phyloP scores from a whole-genome alignment of 805 yeast genomes.

The Cyberlindnera maritima region DNA sequence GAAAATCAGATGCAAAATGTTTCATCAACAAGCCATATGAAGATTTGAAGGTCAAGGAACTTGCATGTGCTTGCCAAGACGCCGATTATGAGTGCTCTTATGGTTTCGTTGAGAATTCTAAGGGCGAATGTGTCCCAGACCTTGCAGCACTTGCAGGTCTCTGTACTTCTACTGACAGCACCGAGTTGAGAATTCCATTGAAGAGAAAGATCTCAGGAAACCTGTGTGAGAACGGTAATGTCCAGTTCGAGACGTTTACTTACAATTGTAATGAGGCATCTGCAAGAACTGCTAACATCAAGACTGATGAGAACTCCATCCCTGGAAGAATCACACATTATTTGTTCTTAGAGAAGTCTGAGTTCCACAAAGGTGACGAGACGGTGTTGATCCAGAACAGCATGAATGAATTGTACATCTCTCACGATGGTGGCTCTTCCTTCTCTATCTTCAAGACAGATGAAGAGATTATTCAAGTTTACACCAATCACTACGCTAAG shows the following conservation, averaged over 20 bases:
- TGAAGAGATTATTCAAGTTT: slow-evolving; percentile 46
- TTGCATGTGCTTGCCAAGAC: slow-evolving; percentile 60
- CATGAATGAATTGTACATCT: slow-evolving; percentile 51
- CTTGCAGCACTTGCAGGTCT: slow-evolving; percentile 27
- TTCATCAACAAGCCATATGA: slow-evolving; percentile 37
- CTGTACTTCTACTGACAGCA: slow-evolving; percentile 31
- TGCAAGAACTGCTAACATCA: slow-evolving; percentile 25
- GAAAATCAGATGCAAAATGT: slow-evolving; percentile 69
- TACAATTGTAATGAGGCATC: slow-evolving; percentile 23
- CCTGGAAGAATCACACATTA: slow-evolving; percentile 53
- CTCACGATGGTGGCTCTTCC: slow-evolving; percentile 47
- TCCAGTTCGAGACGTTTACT: slow-evolving; percentile 9
- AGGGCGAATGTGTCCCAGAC: slow-evolving; percentile 50
- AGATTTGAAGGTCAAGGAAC: slow-evolving; percentile 43
- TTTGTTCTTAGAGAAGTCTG: slow-evolving; percentile 48
- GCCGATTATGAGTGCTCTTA: slow-evolving; percentile 69
- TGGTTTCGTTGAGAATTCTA: slow-evolving; percentile 41
- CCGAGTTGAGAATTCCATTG: slow-evolving; percentile 13
- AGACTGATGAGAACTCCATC: slow-evolving; percentile 38
- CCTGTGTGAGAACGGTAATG: slow-evolving; percentile 18
- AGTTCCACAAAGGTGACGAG: slow-evolving; percentile 46
- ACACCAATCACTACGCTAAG: slow-evolving; percentile 54
- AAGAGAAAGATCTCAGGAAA: slow-evolving; percentile 25
- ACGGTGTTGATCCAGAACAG: slow-evolving; percentile 59
- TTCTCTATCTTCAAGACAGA: slow-evolving; percentile 13